phyloP scores from a whole-genome alignment of 2,329 filamentous ascomycete genomes.

The Calonectria naviculata region DNA sequence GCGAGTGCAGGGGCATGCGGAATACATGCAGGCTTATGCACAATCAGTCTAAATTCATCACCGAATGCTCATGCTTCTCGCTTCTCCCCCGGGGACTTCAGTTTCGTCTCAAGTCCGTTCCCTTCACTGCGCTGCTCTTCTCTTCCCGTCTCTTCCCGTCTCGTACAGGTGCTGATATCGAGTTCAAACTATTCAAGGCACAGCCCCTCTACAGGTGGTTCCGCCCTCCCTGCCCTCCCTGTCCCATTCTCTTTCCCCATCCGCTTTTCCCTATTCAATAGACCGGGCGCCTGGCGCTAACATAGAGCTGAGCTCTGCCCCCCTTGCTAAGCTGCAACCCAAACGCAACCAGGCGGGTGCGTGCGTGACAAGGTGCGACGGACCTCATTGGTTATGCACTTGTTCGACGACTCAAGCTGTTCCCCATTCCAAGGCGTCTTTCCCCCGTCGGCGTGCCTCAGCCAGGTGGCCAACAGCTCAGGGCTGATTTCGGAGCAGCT shows the following conservation, averaged over 20 bases:
- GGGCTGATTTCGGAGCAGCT: not conserved
- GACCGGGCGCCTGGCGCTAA: slow-evolving; percentile 13
- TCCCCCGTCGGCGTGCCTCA: not conserved
- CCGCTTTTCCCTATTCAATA: slow-evolving; percentile 14
- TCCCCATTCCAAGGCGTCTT: slow-evolving; percentile 18
- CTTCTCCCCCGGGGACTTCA: not conserved
- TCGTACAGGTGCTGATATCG: not conserved
- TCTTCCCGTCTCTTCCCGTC: not conserved
- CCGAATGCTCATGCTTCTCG: not conserved
- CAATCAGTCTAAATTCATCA: slow-evolving; percentile 3
- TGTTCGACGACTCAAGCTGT: not conserved
- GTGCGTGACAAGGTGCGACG: slow-evolving; percentile 33
- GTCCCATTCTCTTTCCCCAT: not conserved
- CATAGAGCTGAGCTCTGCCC: slow-evolving; percentile 27
- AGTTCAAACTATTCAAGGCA: not conserved
- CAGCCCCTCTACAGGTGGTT: not conserved
- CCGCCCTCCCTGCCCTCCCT: not conserved
- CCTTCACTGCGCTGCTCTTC: not conserved
- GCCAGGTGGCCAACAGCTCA: not conserved
- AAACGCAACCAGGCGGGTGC: slow-evolving; percentile 31
- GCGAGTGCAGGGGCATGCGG: not conserved
- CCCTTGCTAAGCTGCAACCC: slow-evolving; percentile 27
- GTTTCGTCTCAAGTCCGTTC: not conserved
- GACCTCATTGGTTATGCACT: slow-evolving; percentile 31
- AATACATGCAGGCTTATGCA: slow-evolving; percentile 4